A percentile compares a stretch with the other conserved stretches of the same genome.
Evolutionary conservation across 768 basidiomycete genomes (phyloP).

Genomic region (Pisolithus orientalis): DNA sequence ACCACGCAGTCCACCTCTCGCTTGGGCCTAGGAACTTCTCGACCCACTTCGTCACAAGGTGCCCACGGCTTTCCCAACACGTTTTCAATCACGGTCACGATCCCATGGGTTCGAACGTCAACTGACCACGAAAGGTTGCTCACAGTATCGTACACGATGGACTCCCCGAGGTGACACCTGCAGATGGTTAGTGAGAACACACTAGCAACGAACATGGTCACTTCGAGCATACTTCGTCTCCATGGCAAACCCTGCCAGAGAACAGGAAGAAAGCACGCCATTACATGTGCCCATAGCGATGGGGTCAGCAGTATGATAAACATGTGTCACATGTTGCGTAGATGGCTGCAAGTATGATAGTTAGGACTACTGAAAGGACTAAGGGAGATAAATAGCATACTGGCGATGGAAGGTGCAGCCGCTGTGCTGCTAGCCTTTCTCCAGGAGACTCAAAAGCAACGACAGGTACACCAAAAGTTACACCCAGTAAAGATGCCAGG

Average conservation of each 20-base stretch:
- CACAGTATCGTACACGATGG: slow-evolving; percentile 90
- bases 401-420: slow-evolving; percentile 83
- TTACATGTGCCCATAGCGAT: slow-evolving; percentile 88
- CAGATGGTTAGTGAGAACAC: slow-evolving; percentile 5
- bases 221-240: slow-evolving; percentile 52
- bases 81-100: slow-evolving; percentile 72
- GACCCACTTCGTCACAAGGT: slow-evolving; percentile 50
- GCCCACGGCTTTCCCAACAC: slow-evolving; percentile 69
- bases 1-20: slow-evolving; percentile 69
- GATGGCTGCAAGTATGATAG: slow-evolving; percentile 45
- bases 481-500: slow-evolving; percentile 74
- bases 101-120: slow-evolving; percentile 74
- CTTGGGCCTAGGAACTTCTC: slow-evolving; percentile 53
- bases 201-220: neutral
- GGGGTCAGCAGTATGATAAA: slow-evolving; percentile 94
- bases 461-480: slow-evolving; percentile 84
- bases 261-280: slow-evolving; percentile 74
- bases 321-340: slow-evolving; percentile 75
- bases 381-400: slow-evolving; percentile 35
- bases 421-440: slow-evolving; percentile 69
- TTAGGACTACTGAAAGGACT: neutral
- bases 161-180: slow-evolving; percentile 81
- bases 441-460: slow-evolving; percentile 90
- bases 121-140: slow-evolving; percentile 80
- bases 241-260: slow-evolving; percentile 84